Percentiles rank a stretch among this genome's conserved stretches.
Conservation (phyloP, 176 grass and related monocot species). For the Triticum aestivum region IWGSC_CS_RefSeq_v2.1 NC_057810.1:403338411-403338910, state of each 20-base stretch:
- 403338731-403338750: slow-evolving; percentile 82
- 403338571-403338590: not conserved
- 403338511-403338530: no score
- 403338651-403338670: not conserved
- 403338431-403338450: no score
- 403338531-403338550: no score
- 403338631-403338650: not conserved
- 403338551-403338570: no score
- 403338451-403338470: no score
- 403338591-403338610: not conserved
- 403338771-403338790: slow-evolving; percentile 57
- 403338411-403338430: no score
- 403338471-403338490: no score
- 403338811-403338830: slow-evolving; percentile 51
- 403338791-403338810: slow-evolving; percentile 42
- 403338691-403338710: slow-evolving; percentile 96
- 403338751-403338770: slow-evolving; percentile 88
- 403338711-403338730: slow-evolving; percentile 88
- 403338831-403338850: slow-evolving; percentile 64
- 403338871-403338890: slow-evolving; percentile 12
- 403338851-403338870: slow-evolving; percentile 61
- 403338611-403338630: not conserved
- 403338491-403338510: no score
- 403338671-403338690: slow-evolving; percentile 68
- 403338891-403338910: not conserved